Conservation (phyloP, 2,329 filamentous ascomycete species). For the Penicillium capsulatum region DNA sequence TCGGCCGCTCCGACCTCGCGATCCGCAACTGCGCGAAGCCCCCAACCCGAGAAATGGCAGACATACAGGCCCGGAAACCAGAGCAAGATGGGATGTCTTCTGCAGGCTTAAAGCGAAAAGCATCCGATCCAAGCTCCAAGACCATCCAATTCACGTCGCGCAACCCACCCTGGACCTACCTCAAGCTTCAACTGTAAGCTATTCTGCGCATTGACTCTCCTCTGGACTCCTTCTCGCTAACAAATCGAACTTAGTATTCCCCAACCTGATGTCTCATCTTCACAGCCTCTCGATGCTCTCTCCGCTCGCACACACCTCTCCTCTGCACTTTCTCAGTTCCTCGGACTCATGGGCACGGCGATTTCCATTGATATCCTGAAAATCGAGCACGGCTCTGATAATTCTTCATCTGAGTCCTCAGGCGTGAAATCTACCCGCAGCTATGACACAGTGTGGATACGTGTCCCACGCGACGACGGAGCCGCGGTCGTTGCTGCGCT, state of each 20-base stretch:
- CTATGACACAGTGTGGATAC: conserved; percentile 38
- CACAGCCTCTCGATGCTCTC: conserved; percentile 40
- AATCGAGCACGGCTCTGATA: conserved; percentile 19
- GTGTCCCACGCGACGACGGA: conserved; percentile 45
- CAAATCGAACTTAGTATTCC: conserved; percentile 20
- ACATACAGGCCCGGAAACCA: neutral
- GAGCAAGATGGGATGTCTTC: neutral
- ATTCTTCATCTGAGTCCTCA: neutral
- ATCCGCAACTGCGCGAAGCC: too few species aligned
- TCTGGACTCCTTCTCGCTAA: conserved; percentile 2
- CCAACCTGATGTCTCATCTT: conserved; percentile 23
- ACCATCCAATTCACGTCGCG: conserved; percentile 37
- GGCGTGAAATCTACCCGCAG: conserved; percentile 7
- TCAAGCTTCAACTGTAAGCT: conserved; percentile 41
- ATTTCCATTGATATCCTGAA: conserved; percentile 48
- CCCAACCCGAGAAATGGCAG: too few species aligned
- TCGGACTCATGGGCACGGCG: conserved; percentile 45
- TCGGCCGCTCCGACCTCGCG: conserved; percentile 3
- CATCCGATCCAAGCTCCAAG: conserved; percentile 15
- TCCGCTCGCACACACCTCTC: conserved; percentile 46
- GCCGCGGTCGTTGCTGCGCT: conserved; percentile 42
- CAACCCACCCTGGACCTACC: conserved; percentile 43
- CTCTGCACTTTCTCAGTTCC: conserved; percentile 46
- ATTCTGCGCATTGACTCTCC: neutral
- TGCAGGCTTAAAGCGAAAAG: conserved; percentile 26